These are phyloP conservation scores for Lachnellula cervina DNA, from an alignment of 2,329 filamentous ascomycete species.

Conservation along the genomic window DNA sequence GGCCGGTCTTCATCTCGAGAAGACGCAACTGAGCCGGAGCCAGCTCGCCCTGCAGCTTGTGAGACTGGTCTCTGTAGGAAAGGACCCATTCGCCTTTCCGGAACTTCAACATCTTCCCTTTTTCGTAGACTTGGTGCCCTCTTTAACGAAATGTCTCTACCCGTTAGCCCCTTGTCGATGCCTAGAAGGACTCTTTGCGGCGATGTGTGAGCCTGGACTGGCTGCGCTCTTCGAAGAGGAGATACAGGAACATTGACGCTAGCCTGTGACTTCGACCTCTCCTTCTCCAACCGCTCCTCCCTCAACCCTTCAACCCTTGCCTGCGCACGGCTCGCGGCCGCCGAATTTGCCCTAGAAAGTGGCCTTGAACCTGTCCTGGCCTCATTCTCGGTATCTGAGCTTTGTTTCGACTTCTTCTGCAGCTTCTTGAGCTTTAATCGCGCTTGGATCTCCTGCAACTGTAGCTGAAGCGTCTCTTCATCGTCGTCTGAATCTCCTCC, in stretches of 20 bases:
- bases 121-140: constrained; percentile 53
- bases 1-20: constrained; percentile 37
- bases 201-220: constrained; percentile 56
- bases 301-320: constrained; percentile 24
- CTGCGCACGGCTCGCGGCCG: constrained; percentile 21
- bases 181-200: constrained; percentile 77
- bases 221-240: constrained; percentile 58
- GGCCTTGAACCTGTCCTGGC: constrained; percentile 11
- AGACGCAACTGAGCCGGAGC: constrained; percentile 12
- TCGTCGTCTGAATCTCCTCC: constrained; percentile 46
- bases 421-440: constrained; percentile 82
- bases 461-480: constrained; percentile 82
- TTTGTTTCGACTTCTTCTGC: constrained; percentile 53
- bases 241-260: constrained; percentile 70
- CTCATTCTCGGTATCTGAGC: constrained; percentile 26
- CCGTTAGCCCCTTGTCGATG: constrained; percentile 82
- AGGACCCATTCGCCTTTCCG: constrained; percentile 33
- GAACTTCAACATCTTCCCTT: constrained; percentile 26
- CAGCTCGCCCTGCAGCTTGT: constrained; percentile 20
- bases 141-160: constrained; percentile 78
- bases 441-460: constrained; percentile 84
- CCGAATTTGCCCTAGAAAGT: constrained; percentile 21
- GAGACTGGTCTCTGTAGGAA: constrained; percentile 42
- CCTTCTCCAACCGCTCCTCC: constrained; percentile 22
- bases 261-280: constrained; percentile 31